Conservation (phyloP, 73 alveolate species). For the Paramecium biaurelia region DNA sequence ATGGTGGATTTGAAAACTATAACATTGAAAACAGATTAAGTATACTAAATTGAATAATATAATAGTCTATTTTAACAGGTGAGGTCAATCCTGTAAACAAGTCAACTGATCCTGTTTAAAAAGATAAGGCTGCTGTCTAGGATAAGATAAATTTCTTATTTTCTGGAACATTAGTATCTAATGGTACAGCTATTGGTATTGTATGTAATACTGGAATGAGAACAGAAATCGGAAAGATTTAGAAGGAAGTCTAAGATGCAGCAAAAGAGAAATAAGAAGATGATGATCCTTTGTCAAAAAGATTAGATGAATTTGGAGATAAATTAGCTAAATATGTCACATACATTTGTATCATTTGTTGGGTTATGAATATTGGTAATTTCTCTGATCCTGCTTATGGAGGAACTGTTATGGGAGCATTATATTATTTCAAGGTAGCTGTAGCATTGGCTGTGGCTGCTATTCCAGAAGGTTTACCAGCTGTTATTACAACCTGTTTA, state of each 20-base stretch:
- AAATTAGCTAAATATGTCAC: slow-evolving; percentile 81
- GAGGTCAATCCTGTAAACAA: slow-evolving; percentile 42
- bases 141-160: slow-evolving; percentile 70
- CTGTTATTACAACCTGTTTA: slow-evolving; percentile 97
- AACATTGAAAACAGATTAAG: slow-evolving; percentile 61
- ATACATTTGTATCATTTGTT: slow-evolving; percentile 60
- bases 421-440: slow-evolving; percentile 96
- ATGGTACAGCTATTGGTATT: slow-evolving; percentile 89
- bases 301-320: slow-evolving; percentile 93
- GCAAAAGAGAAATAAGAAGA: slow-evolving; percentile 82
- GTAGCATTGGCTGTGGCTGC: slow-evolving; percentile 99
- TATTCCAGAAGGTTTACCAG: slow-evolving; percentile 99
- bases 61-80: slow-evolving; percentile 22
- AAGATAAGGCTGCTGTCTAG: slow-evolving; percentile 46
- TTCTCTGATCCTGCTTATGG: slow-evolving; percentile 63
- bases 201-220: slow-evolving; percentile 92
- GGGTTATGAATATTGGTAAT: slow-evolving; percentile 64
- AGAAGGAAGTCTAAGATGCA: slow-evolving; percentile 90
- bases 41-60: not conserved
- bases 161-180: slow-evolving; percentile 85
- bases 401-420: slow-evolving; percentile 83
- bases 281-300: slow-evolving; percentile 93
- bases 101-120: slow-evolving; percentile 32
- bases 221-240: slow-evolving; percentile 95
- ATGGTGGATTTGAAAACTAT: slow-evolving; percentile 59